These are phyloP conservation scores for Penicillium manginii DNA, from an alignment of 495 filamentous ascomycete species.

Conservation along the genomic window DNA sequence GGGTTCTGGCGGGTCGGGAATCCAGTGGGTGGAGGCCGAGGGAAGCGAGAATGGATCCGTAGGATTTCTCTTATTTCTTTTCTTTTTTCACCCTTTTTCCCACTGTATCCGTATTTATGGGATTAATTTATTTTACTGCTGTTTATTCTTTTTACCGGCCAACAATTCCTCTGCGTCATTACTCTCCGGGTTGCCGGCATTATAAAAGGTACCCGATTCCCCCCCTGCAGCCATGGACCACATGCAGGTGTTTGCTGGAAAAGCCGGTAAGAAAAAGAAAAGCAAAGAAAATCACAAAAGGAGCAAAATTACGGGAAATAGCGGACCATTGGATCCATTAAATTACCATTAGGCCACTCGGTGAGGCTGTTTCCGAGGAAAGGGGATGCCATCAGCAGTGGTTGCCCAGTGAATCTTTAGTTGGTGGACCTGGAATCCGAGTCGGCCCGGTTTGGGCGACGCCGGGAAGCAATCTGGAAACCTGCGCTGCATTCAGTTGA, in stretches of 20 bases:
- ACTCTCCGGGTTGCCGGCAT: constrained; percentile 3
- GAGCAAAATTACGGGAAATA: neutral
- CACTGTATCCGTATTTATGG: constrained; percentile 9
- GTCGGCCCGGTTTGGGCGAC: constrained; percentile 36
- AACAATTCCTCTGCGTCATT: neutral
- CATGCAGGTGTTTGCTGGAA: neutral
- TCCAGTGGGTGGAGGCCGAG: constrained; percentile 30
- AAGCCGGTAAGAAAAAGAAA: constrained; percentile 1
- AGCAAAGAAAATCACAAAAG: neutral
- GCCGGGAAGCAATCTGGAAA: constrained; percentile 33
- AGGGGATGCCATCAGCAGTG: constrained; percentile 19
- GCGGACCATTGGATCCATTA: constrained; percentile 3
- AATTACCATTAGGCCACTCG: constrained; percentile 26
- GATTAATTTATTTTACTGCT: constrained; percentile 26
- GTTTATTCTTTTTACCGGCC: constrained; percentile 4
- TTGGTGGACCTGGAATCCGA: constrained; percentile 38
- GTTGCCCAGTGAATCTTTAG: constrained; percentile 31
- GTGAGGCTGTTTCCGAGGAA: constrained; percentile 33
- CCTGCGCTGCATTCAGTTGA: constrained; percentile 11
- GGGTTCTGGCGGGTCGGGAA: constrained; percentile 34
- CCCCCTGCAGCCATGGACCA: neutral
- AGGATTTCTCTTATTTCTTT: constrained; percentile 31
- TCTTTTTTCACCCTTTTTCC: constrained; percentile 11
- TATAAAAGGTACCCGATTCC: constrained; percentile 7
- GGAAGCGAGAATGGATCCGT: constrained; percentile 21